Evolutionary conservation across 495 filamentous ascomycete species (phyloP), one percentile per base, ranked within the genome.

Genomic region (Cercophora sp.): DNA sequence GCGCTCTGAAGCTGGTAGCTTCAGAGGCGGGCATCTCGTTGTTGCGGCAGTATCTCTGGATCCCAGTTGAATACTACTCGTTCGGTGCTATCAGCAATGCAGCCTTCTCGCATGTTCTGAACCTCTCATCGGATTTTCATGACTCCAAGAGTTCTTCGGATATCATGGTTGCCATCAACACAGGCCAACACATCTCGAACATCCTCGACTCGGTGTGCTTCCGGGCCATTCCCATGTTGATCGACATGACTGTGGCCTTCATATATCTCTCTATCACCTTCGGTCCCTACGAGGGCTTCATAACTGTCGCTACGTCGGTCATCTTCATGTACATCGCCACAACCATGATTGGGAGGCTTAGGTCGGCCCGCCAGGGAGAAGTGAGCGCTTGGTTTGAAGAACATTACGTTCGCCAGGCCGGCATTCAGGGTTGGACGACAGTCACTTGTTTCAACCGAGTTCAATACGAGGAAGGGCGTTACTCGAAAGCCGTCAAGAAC

Each of bases 51-150:
- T 79, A 76, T 68, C 71, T 88, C 23, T 87, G 84, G 84, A 65
- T 84, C 40, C 83, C 83, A 2, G 68, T 90, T 24, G 77, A 86
- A 58, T 80, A 82, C 59, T 85, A 83, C 61, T 76, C 82, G 0
- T 79, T 82, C 45, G 75, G 76, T 45, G 71, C 74, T 24, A 71
- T 89, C 23, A 82, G 79, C 54, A 79, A 74, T 0, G 81, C 82
- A 0, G 81, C 87, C 3, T 91, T 88, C 61, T 79, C 82, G 36
- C 86, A 91, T 55, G 75, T 91, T 20, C 87, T 92, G 80, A 79
- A 75, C 45, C 75, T 93, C 20, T 89, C 85, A 0, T 85, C 83
- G 53, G 87, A 92, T 58, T 91, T 90, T 53, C 87, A 93, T 61
- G 84, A 84, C 52, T 77, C 78, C 45, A 90, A 89, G 69, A 80